Base-by-base conservation (phyloP, 768 basidiomycete species). In the Hericium erinaceus region DNA sequence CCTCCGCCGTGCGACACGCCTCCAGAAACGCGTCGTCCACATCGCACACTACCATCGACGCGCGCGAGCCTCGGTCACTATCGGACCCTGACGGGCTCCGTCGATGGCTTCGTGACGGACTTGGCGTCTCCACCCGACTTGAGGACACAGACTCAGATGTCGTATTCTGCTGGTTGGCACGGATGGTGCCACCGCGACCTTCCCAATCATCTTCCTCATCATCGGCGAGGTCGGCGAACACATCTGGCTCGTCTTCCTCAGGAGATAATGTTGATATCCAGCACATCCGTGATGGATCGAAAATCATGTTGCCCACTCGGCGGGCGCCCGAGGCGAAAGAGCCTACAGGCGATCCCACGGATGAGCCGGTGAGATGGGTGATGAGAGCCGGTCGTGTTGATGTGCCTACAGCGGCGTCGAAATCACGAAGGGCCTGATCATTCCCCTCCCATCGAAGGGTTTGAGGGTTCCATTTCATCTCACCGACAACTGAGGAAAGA, bases 261-360 rank as follows among this genome's bases (percentile, higher is more conserved):
- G 88, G 85, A 6, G 85, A 79, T 41, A 92, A 70, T 58, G 84
- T 84, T 57, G 91, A 90, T 72, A 98, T 81, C 93, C 93, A 98
- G 67, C 92, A 91, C 94, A 98, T 98, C 24, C 84, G 84, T 46
- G 81, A 67, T 1, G 97, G 95, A 73, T 99, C 95, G 66, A 99
- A 98, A 39, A 92, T 83, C 95, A 99, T 99, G 76, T 94, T 92
- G 48, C 97, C 97, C 18, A 98, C 95, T 69, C 93, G 85, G 58
- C 92, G 83, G 39, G 92, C 87, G 52, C 89, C 89, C 56, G 84
- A 78, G 37, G 84, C 78, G 65, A 89, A 83, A 28, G 87, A 82
- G 48, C 85, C 81, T 28, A 84, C 80, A 38, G 88, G 89, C 13
- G 89, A 90, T 41, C 87, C 87, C 22, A 90, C 79, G 1, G 87